phyloP scores from a whole-genome alignment of 192 early-diverging fungal species.

The Backusella morwellensis region DNA sequence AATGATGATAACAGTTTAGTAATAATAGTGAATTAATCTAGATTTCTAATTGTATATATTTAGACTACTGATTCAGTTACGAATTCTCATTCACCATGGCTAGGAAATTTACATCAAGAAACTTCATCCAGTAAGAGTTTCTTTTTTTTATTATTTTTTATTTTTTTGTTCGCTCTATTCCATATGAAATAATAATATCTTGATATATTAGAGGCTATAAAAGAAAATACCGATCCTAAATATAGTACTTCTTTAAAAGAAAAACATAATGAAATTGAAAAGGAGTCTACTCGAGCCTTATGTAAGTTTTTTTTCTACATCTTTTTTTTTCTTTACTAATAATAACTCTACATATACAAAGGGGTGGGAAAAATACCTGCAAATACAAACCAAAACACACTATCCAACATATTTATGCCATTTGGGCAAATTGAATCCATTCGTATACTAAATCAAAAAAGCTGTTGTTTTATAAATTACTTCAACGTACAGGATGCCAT shows the following conservation, averaged over 20 bases:
- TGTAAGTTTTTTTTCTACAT: constrained; percentile 50
- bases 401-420: constrained; percentile 70
- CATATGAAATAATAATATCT: background rate
- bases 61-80: background rate
- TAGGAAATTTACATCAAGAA: constrained; percentile 7
- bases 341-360: constrained; percentile 36
- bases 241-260: background rate
- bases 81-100: background rate
- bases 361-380: constrained; percentile 93
- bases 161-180: background rate
- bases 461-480: constrained; percentile 96
- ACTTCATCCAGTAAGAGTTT: background rate
- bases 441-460: constrained; percentile 91
- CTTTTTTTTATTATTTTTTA: background rate
- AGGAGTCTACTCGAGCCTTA: constrained; percentile 66
- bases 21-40: background rate
- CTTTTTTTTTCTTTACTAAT: background rate
- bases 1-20: background rate
- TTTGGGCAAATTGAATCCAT: constrained; percentile 91
- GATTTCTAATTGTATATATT: constrained; percentile 1
- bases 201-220: background rate
- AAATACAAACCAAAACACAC: constrained; percentile 63
- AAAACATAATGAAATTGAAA: background rate
- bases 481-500: constrained; percentile 85
- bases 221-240: background rate